phyloP scores from a whole-genome alignment of 2,329 filamentous ascomycete genomes.

The Samsoniella hepiali region DNA sequence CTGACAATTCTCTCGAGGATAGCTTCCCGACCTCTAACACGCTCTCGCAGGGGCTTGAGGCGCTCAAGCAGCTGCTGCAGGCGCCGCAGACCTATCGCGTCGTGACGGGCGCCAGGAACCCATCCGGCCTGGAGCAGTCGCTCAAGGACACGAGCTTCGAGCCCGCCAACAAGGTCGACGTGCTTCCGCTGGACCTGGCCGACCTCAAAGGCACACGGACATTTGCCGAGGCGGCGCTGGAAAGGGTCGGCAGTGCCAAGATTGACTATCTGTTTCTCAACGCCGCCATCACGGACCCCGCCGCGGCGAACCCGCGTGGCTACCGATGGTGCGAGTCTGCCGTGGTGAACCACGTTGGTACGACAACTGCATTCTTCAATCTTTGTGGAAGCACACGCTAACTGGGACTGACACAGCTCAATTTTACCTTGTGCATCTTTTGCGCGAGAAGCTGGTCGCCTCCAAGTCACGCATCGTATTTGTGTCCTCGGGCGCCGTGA shows the following conservation, averaged over 20 bases:
- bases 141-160: conserved; percentile 43
- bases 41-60: conserved; percentile 46
- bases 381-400: not conserved
- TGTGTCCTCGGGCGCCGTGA: conserved; percentile 48
- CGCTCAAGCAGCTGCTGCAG: conserved; percentile 48
- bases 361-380: not conserved
- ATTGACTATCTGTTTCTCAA: conserved; percentile 51
- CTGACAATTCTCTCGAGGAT: not conserved
- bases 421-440: conserved; percentile 50
- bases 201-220: conserved; percentile 43
- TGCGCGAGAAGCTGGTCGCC: conserved; percentile 45
- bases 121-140: conserved; percentile 37
- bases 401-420: conserved; percentile 38
- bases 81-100: conserved; percentile 45
- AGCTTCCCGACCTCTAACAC: not conserved
- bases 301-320: conserved; percentile 36
- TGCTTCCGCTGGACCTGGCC: conserved; percentile 48
- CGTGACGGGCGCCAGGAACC: conserved; percentile 50
- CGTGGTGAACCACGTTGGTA: conserved; percentile 53
- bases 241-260: conserved; percentile 38
- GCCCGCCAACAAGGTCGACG: conserved; percentile 37
- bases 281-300: conserved; percentile 39
- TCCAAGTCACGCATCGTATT: conserved; percentile 47
- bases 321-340: conserved; percentile 50
- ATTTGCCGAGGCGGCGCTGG: conserved; percentile 45